phyloP scores from a whole-genome alignment of 345 rosid genomes.

The Tarenaya hassleriana region DNA sequence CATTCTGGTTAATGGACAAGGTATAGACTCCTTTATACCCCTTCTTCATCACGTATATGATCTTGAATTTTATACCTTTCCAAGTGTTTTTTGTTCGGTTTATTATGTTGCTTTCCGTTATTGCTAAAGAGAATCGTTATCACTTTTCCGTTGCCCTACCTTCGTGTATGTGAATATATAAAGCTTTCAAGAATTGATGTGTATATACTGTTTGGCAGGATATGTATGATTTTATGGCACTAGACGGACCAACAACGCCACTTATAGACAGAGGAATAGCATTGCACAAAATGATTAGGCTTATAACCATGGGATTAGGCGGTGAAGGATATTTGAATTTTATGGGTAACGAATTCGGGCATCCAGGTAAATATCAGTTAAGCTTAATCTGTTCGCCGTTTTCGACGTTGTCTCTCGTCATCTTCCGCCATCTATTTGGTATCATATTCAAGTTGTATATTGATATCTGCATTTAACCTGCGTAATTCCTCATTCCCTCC shows the following conservation, averaged over 20 bases:
- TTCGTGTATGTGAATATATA: not conserved
- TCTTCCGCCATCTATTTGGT: no score
- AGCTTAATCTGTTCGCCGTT: not conserved
- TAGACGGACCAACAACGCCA: constrained; percentile 73
- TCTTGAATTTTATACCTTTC: not conserved
- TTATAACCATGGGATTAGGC: constrained; percentile 88
- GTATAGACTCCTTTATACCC: constrained; percentile 17
- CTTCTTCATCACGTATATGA: not conserved
- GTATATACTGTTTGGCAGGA: constrained; percentile 42
- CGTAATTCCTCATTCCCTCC: constrained; percentile 12
- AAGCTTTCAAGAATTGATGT: not conserved
- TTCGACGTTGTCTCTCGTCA: not conserved
- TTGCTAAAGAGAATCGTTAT: no score
- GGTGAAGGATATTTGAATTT: constrained; percentile 98
- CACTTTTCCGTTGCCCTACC: no score
- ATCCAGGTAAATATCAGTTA: constrained; percentile 49
- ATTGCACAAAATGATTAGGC: constrained; percentile 94
- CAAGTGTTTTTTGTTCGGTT: not conserved
- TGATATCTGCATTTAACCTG: not conserved
- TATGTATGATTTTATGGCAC: constrained; percentile 95
- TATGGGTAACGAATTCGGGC: constrained; percentile 99
- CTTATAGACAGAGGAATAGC: constrained; percentile 92
- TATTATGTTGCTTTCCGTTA: no score
- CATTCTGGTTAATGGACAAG: constrained; percentile 99
- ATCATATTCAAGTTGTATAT: no score